Evolutionary conservation across 495 filamentous ascomycete species (phyloP).

Genomic region (Elaphomyces granulatus): DNA sequence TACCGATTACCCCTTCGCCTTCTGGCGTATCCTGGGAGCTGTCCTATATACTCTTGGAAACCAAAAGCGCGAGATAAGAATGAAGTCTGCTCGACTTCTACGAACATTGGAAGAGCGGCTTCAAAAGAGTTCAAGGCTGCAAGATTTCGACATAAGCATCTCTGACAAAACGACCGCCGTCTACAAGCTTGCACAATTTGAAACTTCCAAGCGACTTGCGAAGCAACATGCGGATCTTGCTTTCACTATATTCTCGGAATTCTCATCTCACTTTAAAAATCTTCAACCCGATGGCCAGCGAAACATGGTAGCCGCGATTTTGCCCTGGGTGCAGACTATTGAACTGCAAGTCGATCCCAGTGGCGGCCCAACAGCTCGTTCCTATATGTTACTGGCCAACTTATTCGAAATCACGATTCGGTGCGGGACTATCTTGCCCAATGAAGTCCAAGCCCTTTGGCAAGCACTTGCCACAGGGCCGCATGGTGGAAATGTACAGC

Average conservation of each 20-base stretch:
- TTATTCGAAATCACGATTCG: constrained; percentile 93
- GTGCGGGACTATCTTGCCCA: constrained; percentile 73
- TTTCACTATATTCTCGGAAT: constrained; percentile 89
- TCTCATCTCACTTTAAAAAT: constrained; percentile 78
- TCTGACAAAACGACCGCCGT: constrained; percentile 97
- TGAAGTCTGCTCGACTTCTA: constrained; percentile 76
- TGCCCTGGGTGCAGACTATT: constrained; percentile 93
- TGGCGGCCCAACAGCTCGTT: constrained; percentile 73
- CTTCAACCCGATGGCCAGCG: constrained; percentile 66
- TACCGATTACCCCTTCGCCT: constrained; percentile 62
- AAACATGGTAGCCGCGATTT: constrained; percentile 84
- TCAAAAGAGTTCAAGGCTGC: constrained; percentile 73
- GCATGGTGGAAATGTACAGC: constrained; percentile 84
- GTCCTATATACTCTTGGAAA: constrained; percentile 85
- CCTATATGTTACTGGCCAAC: constrained; percentile 92
- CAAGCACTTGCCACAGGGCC: constrained; percentile 90
- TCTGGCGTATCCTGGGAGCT: constrained; percentile 79
- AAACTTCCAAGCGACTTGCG: constrained; percentile 81
- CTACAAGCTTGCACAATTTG: constrained; percentile 93
- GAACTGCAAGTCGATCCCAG: constrained; percentile 91
- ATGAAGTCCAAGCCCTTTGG: constrained; percentile 96
- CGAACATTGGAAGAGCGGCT: constrained; percentile 72
- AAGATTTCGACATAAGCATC: constrained; percentile 96
- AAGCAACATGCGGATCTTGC: constrained; percentile 78
- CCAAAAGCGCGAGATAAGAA: constrained; percentile 71